Base-by-base conservation (phyloP, 805 yeast genomes). In the Dipodascopsis tothii region DNA sequence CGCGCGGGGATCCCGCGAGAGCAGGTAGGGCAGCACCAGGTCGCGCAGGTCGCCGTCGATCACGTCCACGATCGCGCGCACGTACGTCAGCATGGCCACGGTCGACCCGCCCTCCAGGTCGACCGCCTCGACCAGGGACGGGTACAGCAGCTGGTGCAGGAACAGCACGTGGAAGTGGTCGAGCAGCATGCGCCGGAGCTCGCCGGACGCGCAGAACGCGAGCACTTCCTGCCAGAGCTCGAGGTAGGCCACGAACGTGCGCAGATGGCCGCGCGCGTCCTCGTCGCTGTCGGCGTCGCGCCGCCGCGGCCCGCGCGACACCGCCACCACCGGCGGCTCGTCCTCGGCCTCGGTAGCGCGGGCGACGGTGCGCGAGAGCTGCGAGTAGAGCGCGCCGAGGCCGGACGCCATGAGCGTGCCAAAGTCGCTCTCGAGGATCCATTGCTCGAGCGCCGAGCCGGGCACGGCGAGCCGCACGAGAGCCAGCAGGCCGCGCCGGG, bases 211-310 rank as follows among this genome's bases (percentile, higher is more conserved):
- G 41, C 60, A 56, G 33, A 46, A 48, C 9, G 37, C 32, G 14
- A 59, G 27, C 37, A 57, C 41, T 37, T 59, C 61, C 36, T 59
- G 62, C 62, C 61, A 58, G 37, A 60, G 60, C 21, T 49, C 50
- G 5, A 60, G 41, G 37, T 57, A 58, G 14, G 50, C 28, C 21
- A 55, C 33, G 41, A 60, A 59, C 32, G 41, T 45, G 5, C 41
- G 42, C 21, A 55, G 30, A 42, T 53, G 46, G 4, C 20, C 37
- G 4, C 39, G 33, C 20, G 33, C 35, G 3, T 39, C 35, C 32
- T 46, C 52, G 5, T 37, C 53, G 2, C 27, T 40, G 4, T 39
- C 44, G 9, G 20, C 21, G 11, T 27, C 36, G 25, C 40, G 41
- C 20, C 45, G 40, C 36, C 35, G 51, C 2, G 55, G 41, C 21